Evolutionary conservation across 345 rosid species (phyloP).

Genomic region (Rhodamnia argentea): DNA sequence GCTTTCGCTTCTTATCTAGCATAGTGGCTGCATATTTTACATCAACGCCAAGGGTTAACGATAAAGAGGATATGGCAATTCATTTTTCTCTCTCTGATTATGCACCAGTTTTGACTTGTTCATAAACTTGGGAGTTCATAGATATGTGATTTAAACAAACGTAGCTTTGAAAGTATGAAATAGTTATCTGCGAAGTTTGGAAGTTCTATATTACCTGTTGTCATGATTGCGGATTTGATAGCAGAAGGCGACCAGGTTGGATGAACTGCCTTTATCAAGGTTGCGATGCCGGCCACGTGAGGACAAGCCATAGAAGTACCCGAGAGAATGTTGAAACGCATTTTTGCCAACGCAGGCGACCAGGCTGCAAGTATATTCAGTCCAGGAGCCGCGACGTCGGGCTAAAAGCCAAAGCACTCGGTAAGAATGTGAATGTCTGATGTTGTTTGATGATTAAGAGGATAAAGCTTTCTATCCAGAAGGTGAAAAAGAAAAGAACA

Average conservation of each 20-base stretch:
- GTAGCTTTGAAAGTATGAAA: background rate
- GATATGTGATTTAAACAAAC: background rate
- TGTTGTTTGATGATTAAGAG: background rate
- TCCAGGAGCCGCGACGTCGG: slow-evolving; percentile 51
- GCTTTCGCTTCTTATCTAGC: slow-evolving; percentile 20
- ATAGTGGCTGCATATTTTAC: slow-evolving; percentile 31
- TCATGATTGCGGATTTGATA: slow-evolving; percentile 66
- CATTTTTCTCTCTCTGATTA: background rate
- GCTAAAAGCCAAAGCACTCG: slow-evolving; percentile 18
- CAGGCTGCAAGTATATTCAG: slow-evolving; percentile 52
- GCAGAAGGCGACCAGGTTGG: slow-evolving; percentile 53
- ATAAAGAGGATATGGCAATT: background rate
- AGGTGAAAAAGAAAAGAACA: background rate
- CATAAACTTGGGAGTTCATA: background rate
- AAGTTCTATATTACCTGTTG: slow-evolving; percentile 31
- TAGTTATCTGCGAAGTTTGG: background rate
- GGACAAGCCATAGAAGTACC: slow-evolving; percentile 78
- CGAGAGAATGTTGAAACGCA: slow-evolving; percentile 39
- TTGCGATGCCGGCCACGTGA: slow-evolving; percentile 56
- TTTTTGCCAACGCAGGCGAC: slow-evolving; percentile 35
- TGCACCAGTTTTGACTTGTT: background rate
- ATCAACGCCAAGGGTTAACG: background rate
- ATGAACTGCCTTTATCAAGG: slow-evolving; percentile 43
- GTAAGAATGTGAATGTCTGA: background rate
- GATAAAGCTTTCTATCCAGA: background rate